Evolutionary conservation across 345 rosid species (phyloP).

Genomic region (Brassica cretica): DNA sequence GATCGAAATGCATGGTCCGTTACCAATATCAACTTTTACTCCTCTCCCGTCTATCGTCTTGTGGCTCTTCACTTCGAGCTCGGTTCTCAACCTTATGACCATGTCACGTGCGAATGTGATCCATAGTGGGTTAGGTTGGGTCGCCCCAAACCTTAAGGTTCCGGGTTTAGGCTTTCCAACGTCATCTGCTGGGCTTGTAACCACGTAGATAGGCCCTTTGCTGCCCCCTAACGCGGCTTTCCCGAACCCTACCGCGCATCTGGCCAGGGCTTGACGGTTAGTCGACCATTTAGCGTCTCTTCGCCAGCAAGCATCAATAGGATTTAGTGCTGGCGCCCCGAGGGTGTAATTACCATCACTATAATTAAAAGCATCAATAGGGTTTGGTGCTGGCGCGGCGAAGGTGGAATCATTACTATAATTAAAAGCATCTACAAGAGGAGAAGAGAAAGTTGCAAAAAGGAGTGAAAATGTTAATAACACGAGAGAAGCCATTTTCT

Average conservation of each 20-base stretch:
- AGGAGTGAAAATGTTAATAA: conserved; percentile 36
- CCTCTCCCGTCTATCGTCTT: conserved; percentile 94
- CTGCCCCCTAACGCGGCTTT: conserved; percentile 66
- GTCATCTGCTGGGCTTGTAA: conserved; percentile 55
- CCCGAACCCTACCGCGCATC: conserved; percentile 75
- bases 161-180: conserved; percentile 62
- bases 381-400: conserved; percentile 40
- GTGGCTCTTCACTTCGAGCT: conserved; percentile 63
- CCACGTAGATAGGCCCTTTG: conserved; percentile 62
- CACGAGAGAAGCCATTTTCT: conserved; percentile 41
- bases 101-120: conserved; percentile 68
- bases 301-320: conserved; percentile 78
- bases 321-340: conserved; percentile 40
- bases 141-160: conserved; percentile 64
- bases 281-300: conserved; percentile 59
- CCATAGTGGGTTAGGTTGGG: conserved; percentile 68
- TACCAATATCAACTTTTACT: conserved; percentile 62
- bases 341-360: conserved; percentile 1
- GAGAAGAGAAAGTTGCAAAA: conserved; percentile 18
- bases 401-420: not conserved
- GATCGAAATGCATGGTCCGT: conserved; percentile 68
- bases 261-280: conserved; percentile 66
- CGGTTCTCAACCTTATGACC: conserved; percentile 62
- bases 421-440: conserved; percentile 9
- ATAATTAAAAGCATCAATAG: conserved; percentile 31